Evolutionary conservation across 192 early-diverging fungal species (phyloP).

Genomic region (Thamnidium elegans): DNA sequence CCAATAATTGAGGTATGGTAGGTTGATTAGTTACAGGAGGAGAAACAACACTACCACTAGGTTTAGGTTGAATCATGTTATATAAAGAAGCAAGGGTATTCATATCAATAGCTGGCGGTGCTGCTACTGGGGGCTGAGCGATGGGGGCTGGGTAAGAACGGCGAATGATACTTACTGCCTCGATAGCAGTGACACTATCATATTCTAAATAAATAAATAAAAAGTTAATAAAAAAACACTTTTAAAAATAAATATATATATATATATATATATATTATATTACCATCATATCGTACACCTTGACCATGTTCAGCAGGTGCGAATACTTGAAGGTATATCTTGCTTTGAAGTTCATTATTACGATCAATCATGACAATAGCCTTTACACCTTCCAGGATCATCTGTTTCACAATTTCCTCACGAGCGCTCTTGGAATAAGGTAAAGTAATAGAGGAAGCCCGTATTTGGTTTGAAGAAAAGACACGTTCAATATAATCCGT

Average conservation of each 20-base stretch:
- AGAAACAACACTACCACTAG: neutral
- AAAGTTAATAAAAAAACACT: neutral
- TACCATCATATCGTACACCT: slow-evolving; percentile 23
- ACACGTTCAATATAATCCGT: slow-evolving; percentile 6
- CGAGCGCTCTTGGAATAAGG: neutral
- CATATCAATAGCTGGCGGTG: slow-evolving; percentile 3
- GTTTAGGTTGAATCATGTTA: slow-evolving; percentile 5
- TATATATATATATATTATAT: neutral
- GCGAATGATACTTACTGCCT: slow-evolving; percentile 17
- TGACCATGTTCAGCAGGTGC: slow-evolving; percentile 5
- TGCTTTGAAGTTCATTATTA: neutral
- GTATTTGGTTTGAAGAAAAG: neutral
- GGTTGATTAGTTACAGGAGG: neutral
- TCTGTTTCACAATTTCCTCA: slow-evolving; percentile 9
- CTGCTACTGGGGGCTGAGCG: neutral
- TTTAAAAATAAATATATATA: no score
- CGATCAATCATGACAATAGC: slow-evolving; percentile 12
- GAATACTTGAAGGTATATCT: slow-evolving; percentile 15
- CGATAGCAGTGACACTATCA: slow-evolving; percentile 17
- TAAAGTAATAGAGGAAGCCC: neutral
- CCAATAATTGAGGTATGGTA: neutral
- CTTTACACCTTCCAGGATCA: slow-evolving; percentile 21
- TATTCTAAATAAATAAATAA: slow-evolving; percentile 16
- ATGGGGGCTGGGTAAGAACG: neutral
- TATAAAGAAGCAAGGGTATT: slow-evolving; percentile 22